Evolutionary conservation across 768 basidiomycete species (phyloP).

Genomic region (Boletus rubroflammeus): DNA sequence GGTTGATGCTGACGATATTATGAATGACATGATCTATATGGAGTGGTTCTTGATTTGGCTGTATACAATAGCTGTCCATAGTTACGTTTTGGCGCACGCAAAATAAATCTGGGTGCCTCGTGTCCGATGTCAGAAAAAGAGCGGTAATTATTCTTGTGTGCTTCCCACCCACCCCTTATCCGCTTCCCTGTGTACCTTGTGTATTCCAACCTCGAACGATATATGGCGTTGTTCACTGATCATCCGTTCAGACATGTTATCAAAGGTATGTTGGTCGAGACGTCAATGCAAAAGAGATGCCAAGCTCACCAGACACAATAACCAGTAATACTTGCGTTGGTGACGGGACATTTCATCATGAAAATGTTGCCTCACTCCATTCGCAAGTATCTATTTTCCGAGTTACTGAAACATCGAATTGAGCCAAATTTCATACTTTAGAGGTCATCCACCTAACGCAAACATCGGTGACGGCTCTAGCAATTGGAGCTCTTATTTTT

Average conservation of each 20-base stretch:
- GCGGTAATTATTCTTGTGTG: background rate
- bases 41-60: slow-evolving; percentile 3
- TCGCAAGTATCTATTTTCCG: slow-evolving; percentile 25
- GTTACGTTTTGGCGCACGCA: slow-evolving; percentile 15
- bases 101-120: slow-evolving; percentile 24
- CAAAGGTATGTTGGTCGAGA: slow-evolving; percentile 23
- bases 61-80: slow-evolving; percentile 9
- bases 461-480: slow-evolving; percentile 67
- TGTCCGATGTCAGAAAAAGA: slow-evolving; percentile 27
- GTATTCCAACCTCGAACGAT: slow-evolving; percentile 14
- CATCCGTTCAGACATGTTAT: slow-evolving; percentile 34
- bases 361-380: slow-evolving; percentile 40
- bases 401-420: slow-evolving; percentile 3
- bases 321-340: slow-evolving; percentile 47
- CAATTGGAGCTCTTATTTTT: slow-evolving; percentile 59
- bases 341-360: slow-evolving; percentile 49
- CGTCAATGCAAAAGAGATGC: background rate
- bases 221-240: slow-evolving; percentile 31
- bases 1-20: slow-evolving; percentile 11
- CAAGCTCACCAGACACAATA: slow-evolving; percentile 12
- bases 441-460: slow-evolving; percentile 68
- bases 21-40: slow-evolving; percentile 6
- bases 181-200: slow-evolving; percentile 14
- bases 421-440: slow-evolving; percentile 27
- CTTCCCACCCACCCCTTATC: slow-evolving; percentile 29